Base-by-base conservation (phyloP, 345 rosid genomes). In the Carallia pectinifolia region DNA sequence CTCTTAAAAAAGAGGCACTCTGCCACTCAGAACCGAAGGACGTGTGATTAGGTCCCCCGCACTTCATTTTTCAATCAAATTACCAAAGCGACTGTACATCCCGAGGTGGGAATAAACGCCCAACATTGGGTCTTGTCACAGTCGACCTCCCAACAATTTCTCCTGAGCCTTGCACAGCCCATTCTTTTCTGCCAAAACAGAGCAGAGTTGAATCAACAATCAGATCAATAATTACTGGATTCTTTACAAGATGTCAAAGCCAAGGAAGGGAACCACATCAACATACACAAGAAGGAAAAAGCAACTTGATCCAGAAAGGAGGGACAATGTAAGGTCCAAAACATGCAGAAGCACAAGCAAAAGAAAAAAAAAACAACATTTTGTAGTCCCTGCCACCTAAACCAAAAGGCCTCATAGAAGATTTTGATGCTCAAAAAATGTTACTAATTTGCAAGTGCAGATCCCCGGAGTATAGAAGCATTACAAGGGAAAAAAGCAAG, bases 71-170 rank as follows among this genome's bases (percentile, higher is more conserved):
- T 75, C 64, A 80, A 64, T 80, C 82, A 69, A 80, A 81, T 70
- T 70, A 84, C 97, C 94, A 89, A 83, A 86, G 85, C 68, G 93
- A 82, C 89, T 87, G 86, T 83, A 86, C 97, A 90, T 84, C 88
- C 69, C 82, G 74, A 78, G 68, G 71, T 70, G 83, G 80, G 78
- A 77, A 82, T 71, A 77, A 77, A 74, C 89, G 85, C 74, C 87
- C 90, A 53, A 74, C 76, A 67, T 73, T 81, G 29, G 85, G 79
- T 75, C 80, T 81, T 1, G 75, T 56, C 37, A 77, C 70, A 7
- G 81, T 65, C 6, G 83, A 47, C 67, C 80, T 84, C 27, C 85
- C 79, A 58, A 68, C 53, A 34, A 69, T 73, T 75, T 80, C 90
- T 62, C 81, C 88, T 17, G 81, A 65, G 56, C 80, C 86, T 63